These are phyloP conservation scores for Trametes pubescens DNA, from an alignment of 1,284 basidiomycete genomes.

Conservation along the genomic window DNA sequence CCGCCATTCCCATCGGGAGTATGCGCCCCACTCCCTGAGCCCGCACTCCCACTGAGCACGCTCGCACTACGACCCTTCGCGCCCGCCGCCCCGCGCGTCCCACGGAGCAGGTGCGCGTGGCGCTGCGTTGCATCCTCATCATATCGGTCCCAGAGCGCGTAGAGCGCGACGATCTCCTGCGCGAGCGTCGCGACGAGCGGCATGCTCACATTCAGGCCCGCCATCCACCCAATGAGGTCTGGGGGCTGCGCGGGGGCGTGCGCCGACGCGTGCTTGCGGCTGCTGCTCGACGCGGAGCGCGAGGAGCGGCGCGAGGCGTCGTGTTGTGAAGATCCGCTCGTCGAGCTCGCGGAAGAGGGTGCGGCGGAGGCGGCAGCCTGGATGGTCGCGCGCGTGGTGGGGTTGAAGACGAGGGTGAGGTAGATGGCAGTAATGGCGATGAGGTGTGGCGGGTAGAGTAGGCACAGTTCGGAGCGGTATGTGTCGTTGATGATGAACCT, in stretches of 20 bases:
- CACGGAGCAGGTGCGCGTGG: background rate
- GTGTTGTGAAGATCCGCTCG: constrained; percentile 43
- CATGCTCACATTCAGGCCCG: constrained; percentile 86
- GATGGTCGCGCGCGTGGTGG: constrained; percentile 56
- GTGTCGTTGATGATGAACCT: constrained; percentile 98
- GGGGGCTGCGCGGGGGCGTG: constrained; percentile 59
- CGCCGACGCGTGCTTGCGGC: constrained; percentile 51
- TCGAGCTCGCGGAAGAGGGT: constrained; percentile 47
- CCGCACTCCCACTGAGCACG: constrained; percentile 30
- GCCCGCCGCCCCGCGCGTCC: constrained; percentile 14
- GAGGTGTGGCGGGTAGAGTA: constrained; percentile 93
- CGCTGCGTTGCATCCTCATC: constrained; percentile 58
- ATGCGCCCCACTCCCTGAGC: constrained; percentile 30
- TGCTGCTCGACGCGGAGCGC: constrained; percentile 46
- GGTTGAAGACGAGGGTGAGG: constrained; percentile 79
- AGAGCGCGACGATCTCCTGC: constrained; percentile 92
- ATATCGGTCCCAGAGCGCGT: constrained; percentile 87
- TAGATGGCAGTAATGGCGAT: constrained; percentile 93
- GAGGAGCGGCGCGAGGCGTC: constrained; percentile 58
- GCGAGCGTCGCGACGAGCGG: constrained; percentile 85
- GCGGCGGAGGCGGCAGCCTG: constrained; percentile 34
- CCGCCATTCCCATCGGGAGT: constrained; percentile 41
- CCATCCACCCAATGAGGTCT: constrained; percentile 84
- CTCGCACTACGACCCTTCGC: constrained; percentile 35
- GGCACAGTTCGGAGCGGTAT: constrained; percentile 89